Conservation (phyloP, 371 early-diverging fungal species). For the Rhizopus microsporus region DNA sequence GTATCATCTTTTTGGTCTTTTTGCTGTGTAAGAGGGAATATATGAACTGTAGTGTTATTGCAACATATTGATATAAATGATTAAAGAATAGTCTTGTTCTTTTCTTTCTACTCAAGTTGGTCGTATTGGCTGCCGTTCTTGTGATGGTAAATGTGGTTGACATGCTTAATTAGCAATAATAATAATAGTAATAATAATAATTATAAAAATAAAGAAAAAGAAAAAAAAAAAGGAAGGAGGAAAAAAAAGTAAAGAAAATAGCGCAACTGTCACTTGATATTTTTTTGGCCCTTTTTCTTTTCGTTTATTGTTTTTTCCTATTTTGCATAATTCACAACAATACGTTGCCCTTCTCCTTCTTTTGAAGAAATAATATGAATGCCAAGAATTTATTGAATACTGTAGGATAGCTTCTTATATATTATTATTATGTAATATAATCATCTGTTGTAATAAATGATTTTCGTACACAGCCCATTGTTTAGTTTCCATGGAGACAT, state of each 20-base stretch:
- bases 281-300: too few species aligned
- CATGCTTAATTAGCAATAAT: neutral
- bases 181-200: neutral
- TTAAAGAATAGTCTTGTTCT: slow-evolving; percentile 16
- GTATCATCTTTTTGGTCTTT: slow-evolving; percentile 15
- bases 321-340: too few species aligned
- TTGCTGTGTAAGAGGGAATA: slow-evolving; percentile 11
- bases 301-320: too few species aligned
- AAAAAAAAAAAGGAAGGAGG: slow-evolving; percentile 4
- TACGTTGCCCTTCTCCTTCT: too few species aligned
- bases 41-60: slow-evolving; percentile 14
- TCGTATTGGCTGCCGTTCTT: slow-evolving; percentile 8
- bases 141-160: slow-evolving; percentile 20
- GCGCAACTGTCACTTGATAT: too few species aligned
- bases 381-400: too few species aligned
- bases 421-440: too few species aligned
- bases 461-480: too few species aligned
- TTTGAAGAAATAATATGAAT: too few species aligned
- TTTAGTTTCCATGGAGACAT: too few species aligned
- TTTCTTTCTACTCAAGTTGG: slow-evolving; percentile 6
- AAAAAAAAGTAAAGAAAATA: neutral
- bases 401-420: too few species aligned
- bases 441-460: too few species aligned
- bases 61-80: slow-evolving; percentile 19
- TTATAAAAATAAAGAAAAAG: slow-evolving; percentile 5